These are phyloP conservation scores for Eutrema yunnanense DNA, from an alignment of 345 rosid species.

Conservation along the genomic window DNA sequence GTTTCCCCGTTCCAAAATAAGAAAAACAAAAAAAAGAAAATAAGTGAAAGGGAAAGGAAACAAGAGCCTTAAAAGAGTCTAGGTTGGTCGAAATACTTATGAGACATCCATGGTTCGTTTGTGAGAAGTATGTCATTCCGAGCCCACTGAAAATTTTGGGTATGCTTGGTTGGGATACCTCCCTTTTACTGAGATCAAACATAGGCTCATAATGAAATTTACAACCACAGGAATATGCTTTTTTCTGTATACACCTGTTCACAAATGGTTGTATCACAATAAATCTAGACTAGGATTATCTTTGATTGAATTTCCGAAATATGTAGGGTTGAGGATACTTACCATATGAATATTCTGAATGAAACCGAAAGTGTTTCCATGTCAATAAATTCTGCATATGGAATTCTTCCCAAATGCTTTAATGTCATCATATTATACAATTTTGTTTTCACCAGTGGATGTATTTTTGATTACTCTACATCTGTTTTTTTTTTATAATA, in stretches of 20 bases:
- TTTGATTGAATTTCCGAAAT: not conserved
- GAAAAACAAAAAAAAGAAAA: no score
- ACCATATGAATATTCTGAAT: not conserved
- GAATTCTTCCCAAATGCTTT: not conserved
- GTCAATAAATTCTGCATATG: constrained; percentile 1
- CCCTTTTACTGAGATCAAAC: not conserved
- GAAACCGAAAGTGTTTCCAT: not conserved
- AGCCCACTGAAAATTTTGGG: no score
- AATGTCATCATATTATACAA: not conserved
- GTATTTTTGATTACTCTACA: not conserved
- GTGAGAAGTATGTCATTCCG: no score
- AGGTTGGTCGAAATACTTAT: no score
- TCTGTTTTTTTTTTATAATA: not conserved
- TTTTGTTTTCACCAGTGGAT: not conserved
- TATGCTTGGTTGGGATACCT: not conserved
- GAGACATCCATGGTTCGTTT: no score
- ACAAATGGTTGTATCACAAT: not conserved
- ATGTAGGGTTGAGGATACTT: not conserved
- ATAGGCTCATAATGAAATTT: not conserved
- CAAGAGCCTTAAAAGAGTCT: no score
- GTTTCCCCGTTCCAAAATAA: no score
- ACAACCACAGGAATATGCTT: not conserved
- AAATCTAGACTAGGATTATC: not conserved
- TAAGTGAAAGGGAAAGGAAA: no score
- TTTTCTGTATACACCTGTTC: constrained; percentile 1